Evolutionary conservation across 108 stramenopile species (phyloP).

Genomic region (Aureococcus anophagefferens): DNA sequence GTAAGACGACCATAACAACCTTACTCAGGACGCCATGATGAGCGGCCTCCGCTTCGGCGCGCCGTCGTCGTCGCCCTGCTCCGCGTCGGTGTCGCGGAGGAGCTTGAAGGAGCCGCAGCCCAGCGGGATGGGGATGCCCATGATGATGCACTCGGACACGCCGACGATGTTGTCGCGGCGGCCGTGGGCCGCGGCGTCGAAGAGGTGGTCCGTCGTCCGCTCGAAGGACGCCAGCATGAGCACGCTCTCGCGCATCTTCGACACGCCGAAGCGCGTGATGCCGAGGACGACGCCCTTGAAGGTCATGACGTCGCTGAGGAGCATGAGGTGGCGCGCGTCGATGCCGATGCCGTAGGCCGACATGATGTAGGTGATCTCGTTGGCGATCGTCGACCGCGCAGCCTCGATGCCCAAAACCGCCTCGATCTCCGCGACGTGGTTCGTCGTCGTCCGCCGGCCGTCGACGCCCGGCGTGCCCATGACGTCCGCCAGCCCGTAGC

Average conservation of each 20-base stretch:
- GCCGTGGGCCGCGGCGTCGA: conserved; percentile 97
- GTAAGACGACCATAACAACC: too few species aligned
- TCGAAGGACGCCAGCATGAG: conserved; percentile 98
- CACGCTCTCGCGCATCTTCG: conserved; percentile 94
- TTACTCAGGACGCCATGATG: too few species aligned
- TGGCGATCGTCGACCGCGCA: conserved; percentile 75
- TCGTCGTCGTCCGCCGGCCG: conserved; percentile 73
- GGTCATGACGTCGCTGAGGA: conserved; percentile 97
- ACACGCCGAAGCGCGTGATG: conserved; percentile 94
- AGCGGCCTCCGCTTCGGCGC: too few species aligned
- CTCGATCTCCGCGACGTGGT: conserved; percentile 93
- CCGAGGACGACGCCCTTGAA: conserved; percentile 95
- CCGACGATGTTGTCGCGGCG: conserved; percentile 88
- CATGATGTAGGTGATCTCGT: conserved; percentile 94
- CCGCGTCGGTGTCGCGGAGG: conserved; percentile 16
- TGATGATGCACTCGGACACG: conserved; percentile 98
- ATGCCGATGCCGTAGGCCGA: conserved; percentile 88
- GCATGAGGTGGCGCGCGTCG: conserved; percentile 82
- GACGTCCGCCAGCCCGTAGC: conserved; percentile 86
- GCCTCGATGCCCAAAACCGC: conserved; percentile 89
- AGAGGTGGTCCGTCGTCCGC: conserved; percentile 97
- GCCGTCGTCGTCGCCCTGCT: too few species aligned
- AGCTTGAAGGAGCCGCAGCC: conserved; percentile 94
- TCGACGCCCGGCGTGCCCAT: conserved; percentile 90
- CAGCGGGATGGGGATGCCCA: conserved; percentile 94